Conservation (phyloP, 345 rosid species). For the Arabidopsis thaliana region DNA sequence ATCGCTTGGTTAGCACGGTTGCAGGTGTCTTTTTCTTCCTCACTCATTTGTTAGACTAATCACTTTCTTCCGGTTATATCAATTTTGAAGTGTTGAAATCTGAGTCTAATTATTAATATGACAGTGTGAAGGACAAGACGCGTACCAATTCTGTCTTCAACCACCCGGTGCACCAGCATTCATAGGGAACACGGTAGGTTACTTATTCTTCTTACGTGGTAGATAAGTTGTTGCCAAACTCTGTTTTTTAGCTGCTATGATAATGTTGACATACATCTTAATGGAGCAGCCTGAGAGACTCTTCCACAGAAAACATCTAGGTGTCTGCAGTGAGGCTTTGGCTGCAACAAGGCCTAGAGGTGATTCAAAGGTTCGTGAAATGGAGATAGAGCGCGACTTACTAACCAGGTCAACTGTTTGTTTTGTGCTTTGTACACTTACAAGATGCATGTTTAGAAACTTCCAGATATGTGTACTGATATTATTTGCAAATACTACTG, state of each 20-base stretch:
- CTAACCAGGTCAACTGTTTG: constrained; percentile 63
- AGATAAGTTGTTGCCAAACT: background rate
- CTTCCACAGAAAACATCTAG: constrained; percentile 73
- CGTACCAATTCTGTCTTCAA: constrained; percentile 91
- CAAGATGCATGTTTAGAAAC: constrained; percentile 1
- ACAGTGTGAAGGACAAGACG: constrained; percentile 81
- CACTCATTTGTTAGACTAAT: background rate
- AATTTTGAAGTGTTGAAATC: background rate
- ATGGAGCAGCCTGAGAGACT: constrained; percentile 95
- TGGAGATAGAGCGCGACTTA: constrained; percentile 76
- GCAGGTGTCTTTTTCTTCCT: constrained; percentile 56
- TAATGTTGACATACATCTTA: constrained; percentile 45
- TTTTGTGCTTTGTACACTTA: constrained; percentile 12
- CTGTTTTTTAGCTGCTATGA: background rate
- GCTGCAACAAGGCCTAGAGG: constrained; percentile 95
- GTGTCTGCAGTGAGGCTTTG: constrained; percentile 79
- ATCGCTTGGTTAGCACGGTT: constrained; percentile 78
- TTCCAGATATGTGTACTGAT: constrained; percentile 21
- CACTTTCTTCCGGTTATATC: background rate
- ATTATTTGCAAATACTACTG: constrained; percentile 21
- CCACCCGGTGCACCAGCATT: constrained; percentile 90
- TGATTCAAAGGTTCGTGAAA: constrained; percentile 61
- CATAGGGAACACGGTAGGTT: constrained; percentile 84
- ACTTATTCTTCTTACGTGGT: background rate
- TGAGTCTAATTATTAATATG: background rate